Base-by-base conservation (phyloP, 441 rosid genomes). In the Brassica balearica region DNA sequence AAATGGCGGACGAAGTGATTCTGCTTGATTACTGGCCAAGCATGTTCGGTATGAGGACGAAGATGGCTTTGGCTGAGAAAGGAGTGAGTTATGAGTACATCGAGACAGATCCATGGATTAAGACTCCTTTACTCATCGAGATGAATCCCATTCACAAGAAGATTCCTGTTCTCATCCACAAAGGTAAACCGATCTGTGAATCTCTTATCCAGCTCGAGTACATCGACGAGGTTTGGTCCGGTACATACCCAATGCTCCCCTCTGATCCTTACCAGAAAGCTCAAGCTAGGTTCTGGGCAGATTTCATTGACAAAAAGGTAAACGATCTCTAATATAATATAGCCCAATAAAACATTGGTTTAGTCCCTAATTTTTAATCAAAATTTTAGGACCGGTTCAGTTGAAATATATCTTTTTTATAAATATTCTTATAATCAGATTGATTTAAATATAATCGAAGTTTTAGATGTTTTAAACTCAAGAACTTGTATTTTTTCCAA, bases 251-350 rank as follows among this genome's bases (percentile, higher is more conserved):
- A 23, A 23, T 61, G 0, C 65, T 61, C 36, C 65, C 65, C 0
- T 61, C 65, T 61, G 65, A 61, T 61, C 65, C 65, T 61, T 61
- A 61, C 65, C 36, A 61, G 9, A 61, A 61, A 61, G 36, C 65
- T 25, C 65, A 61, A 25, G 65, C 65, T 12, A 25, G 65, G 7
- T 61, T 61, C 36, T 61, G 65, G 65, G 65, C 9, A 0, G 65
- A 61, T 25, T 61, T 25, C 36, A 25, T 61, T 7, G 65, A 61
- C 65, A 61, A 61, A 61, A 61, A 61, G 65, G 65, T 61, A 25
- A 61, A 23, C 15, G 61, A 56, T 20, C 27, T 58, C 22, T 9
- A 58, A 10, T 58, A 20, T 12, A 41, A 51, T 9, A 41, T 2
- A 41, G 15, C 19, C 15, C 7, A 41, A 41, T 8, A 41, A 41